These are phyloP conservation scores for Lentinula sp. DNA, from an alignment of 768 basidiomycete species.

Conservation along the genomic window DNA sequence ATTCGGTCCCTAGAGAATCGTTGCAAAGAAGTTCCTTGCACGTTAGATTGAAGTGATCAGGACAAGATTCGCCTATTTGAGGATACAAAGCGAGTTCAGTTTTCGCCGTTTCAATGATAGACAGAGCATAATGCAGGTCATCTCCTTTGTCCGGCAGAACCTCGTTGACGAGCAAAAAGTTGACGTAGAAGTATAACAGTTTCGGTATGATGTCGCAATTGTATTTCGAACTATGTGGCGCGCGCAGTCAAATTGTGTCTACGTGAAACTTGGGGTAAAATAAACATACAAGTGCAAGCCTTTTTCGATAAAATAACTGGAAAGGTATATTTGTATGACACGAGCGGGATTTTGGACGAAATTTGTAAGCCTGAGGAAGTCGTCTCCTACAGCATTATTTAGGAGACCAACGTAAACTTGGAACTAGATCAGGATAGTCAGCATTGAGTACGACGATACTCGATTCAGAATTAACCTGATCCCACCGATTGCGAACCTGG, in stretches of 20 bases:
- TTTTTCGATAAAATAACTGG: constrained; percentile 2
- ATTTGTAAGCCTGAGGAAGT: neutral
- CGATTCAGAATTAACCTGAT: neutral
- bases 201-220: constrained; percentile 1
- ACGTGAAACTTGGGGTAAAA: neutral
- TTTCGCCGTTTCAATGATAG: neutral
- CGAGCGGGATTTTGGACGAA: neutral
- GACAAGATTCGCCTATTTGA: neutral
- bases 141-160: neutral
- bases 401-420: constrained; percentile 6
- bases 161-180: neutral
- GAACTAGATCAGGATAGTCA: neutral
- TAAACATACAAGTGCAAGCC: neutral
- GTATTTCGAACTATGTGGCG: neutral
- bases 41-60: constrained; percentile 2
- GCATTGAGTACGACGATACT: neutral
- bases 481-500: constrained; percentile 2
- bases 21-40: neutral
- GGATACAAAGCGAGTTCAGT: neutral
- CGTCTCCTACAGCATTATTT: neutral
- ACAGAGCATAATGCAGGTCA: neutral
- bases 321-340: constrained; percentile 2
- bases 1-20: neutral
- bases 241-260: neutral
- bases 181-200: constrained; percentile 2